These are phyloP conservation scores for Wickerhamiella qilinensis DNA, from an alignment of 805 yeast genomes.

Conservation along the genomic window DNA sequence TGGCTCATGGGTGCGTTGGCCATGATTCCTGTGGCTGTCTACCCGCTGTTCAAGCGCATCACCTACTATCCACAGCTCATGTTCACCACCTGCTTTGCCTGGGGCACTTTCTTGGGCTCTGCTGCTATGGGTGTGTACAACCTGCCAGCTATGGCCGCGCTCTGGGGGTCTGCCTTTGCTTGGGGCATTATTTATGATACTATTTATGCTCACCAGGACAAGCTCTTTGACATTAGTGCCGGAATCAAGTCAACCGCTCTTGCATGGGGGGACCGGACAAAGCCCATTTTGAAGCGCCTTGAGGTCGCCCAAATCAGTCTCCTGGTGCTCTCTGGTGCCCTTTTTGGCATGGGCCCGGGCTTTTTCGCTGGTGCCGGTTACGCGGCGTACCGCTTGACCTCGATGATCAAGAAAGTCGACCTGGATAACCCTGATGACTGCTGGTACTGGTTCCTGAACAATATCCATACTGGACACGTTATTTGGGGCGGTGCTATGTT, in stretches of 20 bases:
- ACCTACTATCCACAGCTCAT: conserved; percentile 90
- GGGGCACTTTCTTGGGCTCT: conserved; percentile 90
- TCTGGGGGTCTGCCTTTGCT: conserved; percentile 57
- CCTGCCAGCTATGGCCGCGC: conserved; percentile 57
- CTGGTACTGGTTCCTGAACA: conserved; percentile 64
- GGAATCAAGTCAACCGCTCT: conserved; percentile 93
- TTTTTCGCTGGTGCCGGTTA: conserved; percentile 46
- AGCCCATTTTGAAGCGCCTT: conserved; percentile 47
- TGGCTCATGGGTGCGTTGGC: conserved; percentile 72
- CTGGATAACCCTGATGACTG: conserved; percentile 68
- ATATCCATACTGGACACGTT: conserved; percentile 44
- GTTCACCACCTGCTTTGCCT: conserved; percentile 68
- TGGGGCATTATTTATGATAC: conserved; percentile 98
- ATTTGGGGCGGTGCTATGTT: conserved; percentile 21
- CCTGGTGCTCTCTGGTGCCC: conserved; percentile 49
- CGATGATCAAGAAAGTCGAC: conserved; percentile 58
- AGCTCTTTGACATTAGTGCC: conserved; percentile 67
- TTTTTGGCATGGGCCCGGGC: conserved; percentile 77
- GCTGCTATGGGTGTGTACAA: conserved; percentile 90
- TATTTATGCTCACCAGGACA: conserved; percentile 95
- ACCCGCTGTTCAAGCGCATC: conserved; percentile 86
- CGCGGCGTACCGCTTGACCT: conserved; percentile 53
- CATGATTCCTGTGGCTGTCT: conserved; percentile 61
- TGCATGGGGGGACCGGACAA: conserved; percentile 77
- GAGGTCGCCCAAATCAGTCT: conserved; percentile 52